Evolutionary conservation across 257 asterid species (phyloP), one percentile per base, ranked within the genome.

Genomic region (Paraleonurus japonicus): DNA sequence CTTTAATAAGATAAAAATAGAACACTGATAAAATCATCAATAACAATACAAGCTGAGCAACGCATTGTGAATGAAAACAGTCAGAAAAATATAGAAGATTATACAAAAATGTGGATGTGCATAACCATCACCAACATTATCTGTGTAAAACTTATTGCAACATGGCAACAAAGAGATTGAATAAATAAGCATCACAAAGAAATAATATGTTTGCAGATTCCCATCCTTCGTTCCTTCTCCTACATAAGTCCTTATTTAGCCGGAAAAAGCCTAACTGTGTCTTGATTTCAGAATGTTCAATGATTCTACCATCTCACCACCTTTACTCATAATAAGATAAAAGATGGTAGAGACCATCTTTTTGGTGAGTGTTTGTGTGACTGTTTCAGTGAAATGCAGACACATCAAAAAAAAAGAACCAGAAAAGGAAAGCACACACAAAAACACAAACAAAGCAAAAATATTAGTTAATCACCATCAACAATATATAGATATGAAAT

Each of bases 141-240:
- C 65, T 48, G 43, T 61, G 53, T 15, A 16, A 16, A 16, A 35
- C 0, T 3, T 22, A 55, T 20, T 7, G 30, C 45, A 28, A 63
- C 26, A 50, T 15, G 33, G 13, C 3, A 55, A 54, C 24, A 12
- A 23, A 55, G 55, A 43, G 58, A 5, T 11, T 51, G 58, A 32
- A 66, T 27, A 30, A 58, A 50, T 19, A 78, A 53, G 64, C 48
- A 77, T 65, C 23, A 65, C 28, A 30, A 3, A 30, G 17, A 54
- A 16, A 32, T 2, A 7, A 51, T 3, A 51, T 4, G 55, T 45
- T 68, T 54, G 33, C 35, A 26, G 22, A 47, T 43, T 41, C 71
- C 51, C 27, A 30, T 23, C 22, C 57, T 41, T 37, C 45, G 45
- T 19, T 23, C 22, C 57, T 41, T 37, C 45, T 60, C 27, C 30